Evolutionary conservation across 2,329 filamentous ascomycete genomes (phyloP).

Genomic region (Myriosclerotinia scirpicola): DNA sequence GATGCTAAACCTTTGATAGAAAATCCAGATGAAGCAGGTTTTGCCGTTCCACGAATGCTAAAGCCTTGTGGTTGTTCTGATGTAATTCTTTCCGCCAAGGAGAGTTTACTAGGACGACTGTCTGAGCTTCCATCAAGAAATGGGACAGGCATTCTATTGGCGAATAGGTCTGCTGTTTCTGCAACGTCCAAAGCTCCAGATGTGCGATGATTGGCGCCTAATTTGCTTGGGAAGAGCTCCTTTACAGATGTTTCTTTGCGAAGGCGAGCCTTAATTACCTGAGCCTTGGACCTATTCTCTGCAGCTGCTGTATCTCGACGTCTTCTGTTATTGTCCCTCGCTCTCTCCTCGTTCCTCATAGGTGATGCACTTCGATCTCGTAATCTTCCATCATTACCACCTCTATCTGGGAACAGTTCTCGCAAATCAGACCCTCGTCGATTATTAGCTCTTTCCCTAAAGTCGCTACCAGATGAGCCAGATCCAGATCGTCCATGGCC

Average conservation of each 20-base stretch:
- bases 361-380: slow-evolving; percentile 41
- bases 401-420: slow-evolving; percentile 60
- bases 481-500: slow-evolving; percentile 40
- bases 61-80: slow-evolving; percentile 45
- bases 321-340: slow-evolving; percentile 38
- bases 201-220: slow-evolving; percentile 46
- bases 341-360: slow-evolving; percentile 43
- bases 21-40: slow-evolving; percentile 51
- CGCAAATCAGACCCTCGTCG: slow-evolving; percentile 41
- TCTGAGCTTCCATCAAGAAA: slow-evolving; percentile 48
- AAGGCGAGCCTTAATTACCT: slow-evolving; percentile 45
- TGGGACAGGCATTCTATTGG: slow-evolving; percentile 50
- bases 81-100: slow-evolving; percentile 33
- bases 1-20: slow-evolving; percentile 68
- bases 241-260: slow-evolving; percentile 32
- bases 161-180: slow-evolving; percentile 53
- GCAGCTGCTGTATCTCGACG: slow-evolving; percentile 32
- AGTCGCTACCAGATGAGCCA: slow-evolving; percentile 39
- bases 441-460: slow-evolving; percentile 28
- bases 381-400: slow-evolving; percentile 37
- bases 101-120: slow-evolving; percentile 26
- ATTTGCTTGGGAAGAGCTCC: slow-evolving; percentile 58
- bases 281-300: slow-evolving; percentile 48
- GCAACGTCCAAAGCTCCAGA: slow-evolving; percentile 54
- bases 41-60: slow-evolving; percentile 60